Evolutionary conservation across 129 eudicot species (phyloP), one percentile per base, ranked within the genome.

Genomic region (Daucus carota): DNA sequence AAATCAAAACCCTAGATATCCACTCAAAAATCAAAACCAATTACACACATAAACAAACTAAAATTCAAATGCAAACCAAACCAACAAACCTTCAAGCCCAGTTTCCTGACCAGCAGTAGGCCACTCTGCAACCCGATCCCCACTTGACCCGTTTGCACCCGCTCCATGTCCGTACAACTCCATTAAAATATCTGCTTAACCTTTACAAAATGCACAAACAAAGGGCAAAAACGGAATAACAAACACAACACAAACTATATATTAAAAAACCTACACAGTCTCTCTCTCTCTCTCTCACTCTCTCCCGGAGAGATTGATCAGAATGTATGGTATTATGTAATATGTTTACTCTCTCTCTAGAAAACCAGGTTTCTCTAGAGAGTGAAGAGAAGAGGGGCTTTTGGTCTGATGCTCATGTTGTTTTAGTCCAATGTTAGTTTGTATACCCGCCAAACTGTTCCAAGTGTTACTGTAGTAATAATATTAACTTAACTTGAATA

Each of bases 101-200:
- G 93, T 81, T 70, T 88, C 86, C 3, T 82, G 69, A 26, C 73
- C 83, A 40, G 80, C 86, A 75, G 83, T 86, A 65, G 54, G 84
- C 97, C 97, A 92, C 66, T 83, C 92, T 24, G 77, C 68, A 74
- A 74, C 85, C 79, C 81, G 94, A 76, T 86, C 96, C 81, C 82
- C 7, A 18, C 78, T 77, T 18, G 91, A 79, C 81, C 86, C 87
- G 82, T 63, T 80, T 22, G 80, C 68, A 69, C 77, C 88, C 57
- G 78, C 20, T 44, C 70, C 79, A 47, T 85, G 83, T 73, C 92
- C 98, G 92, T 90, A 93, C 92, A 93, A 75, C 83, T 88, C 96
- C 96, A 93, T 92, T 26, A 15, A 67, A 72, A 67, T 80, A 72
- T 77, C 73, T 83, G 31, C 69, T 70, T 62, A 24, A 17, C 11